Percentiles rank a stretch among this genome's conserved stretches.
phyloP scores from a whole-genome alignment of 306 rosid species.

The Vigna hirtella region DNA sequence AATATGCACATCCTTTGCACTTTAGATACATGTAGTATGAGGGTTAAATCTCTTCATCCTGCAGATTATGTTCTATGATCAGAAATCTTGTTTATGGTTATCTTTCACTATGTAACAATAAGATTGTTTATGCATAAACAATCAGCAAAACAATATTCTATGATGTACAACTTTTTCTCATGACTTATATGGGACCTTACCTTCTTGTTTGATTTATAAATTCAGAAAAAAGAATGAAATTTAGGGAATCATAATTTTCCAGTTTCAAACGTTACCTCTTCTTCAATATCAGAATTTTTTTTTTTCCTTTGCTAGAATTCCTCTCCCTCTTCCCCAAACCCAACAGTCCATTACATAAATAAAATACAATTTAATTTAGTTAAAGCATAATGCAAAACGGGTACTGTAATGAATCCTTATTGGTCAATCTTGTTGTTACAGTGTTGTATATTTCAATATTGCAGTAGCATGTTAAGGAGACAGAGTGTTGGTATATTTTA shows the following conservation, averaged over 20 bases:
- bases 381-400: too few species aligned
- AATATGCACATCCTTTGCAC: neutral
- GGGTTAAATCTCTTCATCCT: neutral
- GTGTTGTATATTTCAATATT: neutral
- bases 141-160: neutral
- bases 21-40: neutral
- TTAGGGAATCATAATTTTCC: too few species aligned
- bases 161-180: neutral
- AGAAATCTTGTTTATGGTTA: neutral
- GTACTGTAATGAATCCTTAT: neutral
- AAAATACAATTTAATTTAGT: too few species aligned
- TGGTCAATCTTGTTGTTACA: neutral
- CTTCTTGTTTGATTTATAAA: too few species aligned
- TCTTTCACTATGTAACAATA: neutral
- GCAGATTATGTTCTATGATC: conserved; percentile 19
- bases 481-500: neutral
- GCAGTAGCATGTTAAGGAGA: neutral
- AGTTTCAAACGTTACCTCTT: neutral
- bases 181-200: neutral
- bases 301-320: too few species aligned
- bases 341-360: too few species aligned
- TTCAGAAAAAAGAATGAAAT: too few species aligned
- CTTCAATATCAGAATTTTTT: too few species aligned
- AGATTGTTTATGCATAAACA: neutral
- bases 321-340: too few species aligned